These are phyloP conservation scores for Cordyceps militaris DNA, from an alignment of 2,329 filamentous ascomycete genomes.

Conservation along the genomic window DNA sequence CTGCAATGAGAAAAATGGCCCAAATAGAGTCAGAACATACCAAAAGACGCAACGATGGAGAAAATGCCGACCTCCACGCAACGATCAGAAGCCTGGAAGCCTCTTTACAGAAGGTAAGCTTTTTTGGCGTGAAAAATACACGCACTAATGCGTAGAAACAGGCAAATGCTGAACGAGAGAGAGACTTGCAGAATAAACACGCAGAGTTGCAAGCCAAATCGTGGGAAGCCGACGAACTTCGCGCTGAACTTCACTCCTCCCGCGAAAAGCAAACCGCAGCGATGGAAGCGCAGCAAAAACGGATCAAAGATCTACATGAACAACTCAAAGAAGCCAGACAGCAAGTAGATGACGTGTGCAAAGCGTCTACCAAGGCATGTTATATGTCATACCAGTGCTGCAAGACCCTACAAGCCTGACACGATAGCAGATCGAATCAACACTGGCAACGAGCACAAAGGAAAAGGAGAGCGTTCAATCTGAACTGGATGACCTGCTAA, in stretches of 20 bases:
- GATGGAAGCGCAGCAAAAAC: conserved; percentile 16
- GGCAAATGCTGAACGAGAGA: conserved; percentile 48
- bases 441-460: conserved; percentile 42
- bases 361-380: conserved; percentile 23
- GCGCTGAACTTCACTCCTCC: conserved; percentile 30
- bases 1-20: conserved; percentile 39
- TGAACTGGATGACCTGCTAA: conserved; percentile 73
- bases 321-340: conserved; percentile 19
- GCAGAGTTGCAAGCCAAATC: conserved; percentile 48
- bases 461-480: conserved; percentile 58
- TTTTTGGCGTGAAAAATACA: not conserved
- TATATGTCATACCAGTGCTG: not conserved
- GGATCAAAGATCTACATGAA: conserved; percentile 21
- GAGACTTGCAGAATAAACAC: conserved; percentile 28
- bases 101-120: conserved; percentile 50
- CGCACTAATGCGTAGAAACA: not conserved
- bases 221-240: conserved; percentile 23
- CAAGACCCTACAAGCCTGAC: not conserved
- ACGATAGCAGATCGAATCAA: conserved; percentile 24
- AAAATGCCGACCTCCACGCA: conserved; percentile 55
- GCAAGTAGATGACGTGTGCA: conserved; percentile 16
- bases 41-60: conserved; percentile 47
- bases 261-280: conserved; percentile 29
- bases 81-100: conserved; percentile 56
- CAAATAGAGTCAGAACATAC: conserved; percentile 44